phyloP scores from a whole-genome alignment of 441 rosid genomes.

The Erodium trifolium region DNA sequence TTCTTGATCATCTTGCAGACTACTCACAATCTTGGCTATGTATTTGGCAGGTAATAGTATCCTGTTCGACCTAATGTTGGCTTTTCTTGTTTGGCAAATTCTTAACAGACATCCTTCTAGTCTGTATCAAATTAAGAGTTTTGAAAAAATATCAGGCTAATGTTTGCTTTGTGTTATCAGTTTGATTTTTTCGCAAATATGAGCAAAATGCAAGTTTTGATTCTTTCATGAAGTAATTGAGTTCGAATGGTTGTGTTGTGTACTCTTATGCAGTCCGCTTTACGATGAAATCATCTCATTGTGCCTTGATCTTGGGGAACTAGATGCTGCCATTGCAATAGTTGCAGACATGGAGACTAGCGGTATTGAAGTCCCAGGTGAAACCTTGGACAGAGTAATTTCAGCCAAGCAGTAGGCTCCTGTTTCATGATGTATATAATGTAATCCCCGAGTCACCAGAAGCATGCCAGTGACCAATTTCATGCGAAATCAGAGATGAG shows the following conservation, averaged over 20 bases:
- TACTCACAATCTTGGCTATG: slow-evolving; percentile 63
- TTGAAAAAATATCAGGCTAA: too few relatives aligned
- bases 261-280: slow-evolving; percentile 45
- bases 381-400: slow-evolving; percentile 71
- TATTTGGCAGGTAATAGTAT: slow-evolving; percentile 63
- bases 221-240: background rate
- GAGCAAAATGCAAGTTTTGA: too few relatives aligned
- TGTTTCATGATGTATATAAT: background rate
- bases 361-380: slow-evolving; percentile 57
- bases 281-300: slow-evolving; percentile 72
- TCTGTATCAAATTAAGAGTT: background rate
- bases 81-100: background rate
- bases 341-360: slow-evolving; percentile 83
- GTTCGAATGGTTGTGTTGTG: background rate
- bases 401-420: slow-evolving; percentile 43
- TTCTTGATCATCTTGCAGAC: slow-evolving; percentile 80
- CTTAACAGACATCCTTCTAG: background rate
- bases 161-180: too few relatives aligned
- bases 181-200: too few relatives aligned
- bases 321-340: slow-evolving; percentile 79
- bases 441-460: too few relatives aligned
- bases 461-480: background rate
- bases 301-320: slow-evolving; percentile 77
- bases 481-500: too few relatives aligned
- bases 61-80: slow-evolving; percentile 2